A percentile compares a stretch with the other conserved stretches of the same genome.
These are phyloP conservation scores for Rhizoctonia solani DNA, from an alignment of 1,284 basidiomycete species.

Conservation along the genomic window DNA sequence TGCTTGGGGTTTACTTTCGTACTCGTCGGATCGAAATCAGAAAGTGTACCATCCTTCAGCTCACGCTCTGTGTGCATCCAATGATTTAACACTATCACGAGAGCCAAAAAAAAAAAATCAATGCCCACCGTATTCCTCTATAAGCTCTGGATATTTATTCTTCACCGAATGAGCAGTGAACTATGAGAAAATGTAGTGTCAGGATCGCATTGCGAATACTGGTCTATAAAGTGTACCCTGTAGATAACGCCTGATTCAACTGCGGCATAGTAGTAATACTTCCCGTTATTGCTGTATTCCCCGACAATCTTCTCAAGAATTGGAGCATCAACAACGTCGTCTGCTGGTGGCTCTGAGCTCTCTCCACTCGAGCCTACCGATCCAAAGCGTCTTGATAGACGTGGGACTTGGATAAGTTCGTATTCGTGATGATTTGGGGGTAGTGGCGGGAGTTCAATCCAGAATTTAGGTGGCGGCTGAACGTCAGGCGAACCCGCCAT, in stretches of 20 bases:
- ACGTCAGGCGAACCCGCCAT: slow-evolving; percentile 9
- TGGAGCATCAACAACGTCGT: neutral
- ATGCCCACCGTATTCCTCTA: slow-evolving; percentile 11
- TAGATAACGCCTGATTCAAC: slow-evolving; percentile 28
- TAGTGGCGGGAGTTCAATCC: slow-evolving; percentile 15
- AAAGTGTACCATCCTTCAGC: neutral
- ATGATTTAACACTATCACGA: neutral
- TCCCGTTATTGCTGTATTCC: slow-evolving; percentile 6
- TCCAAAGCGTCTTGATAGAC: neutral
- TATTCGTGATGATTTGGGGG: slow-evolving; percentile 14
- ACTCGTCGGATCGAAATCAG: slow-evolving; percentile 8
- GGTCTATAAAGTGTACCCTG: neutral
- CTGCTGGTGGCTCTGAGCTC: neutral
- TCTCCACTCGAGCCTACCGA: neutral
- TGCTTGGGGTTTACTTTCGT: slow-evolving; percentile 12
- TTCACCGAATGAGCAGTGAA: neutral
- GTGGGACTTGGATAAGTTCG: neutral
- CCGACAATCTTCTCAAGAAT: slow-evolving; percentile 33
- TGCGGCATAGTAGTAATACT: slow-evolving; percentile 34
- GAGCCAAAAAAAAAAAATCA: neutral
- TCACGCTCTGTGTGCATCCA: neutral
- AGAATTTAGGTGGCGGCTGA: slow-evolving; percentile 2
- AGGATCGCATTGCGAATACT: neutral
- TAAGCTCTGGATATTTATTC: slow-evolving; percentile 2
- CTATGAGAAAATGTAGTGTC: neutral